Evolutionary conservation across 148 eudicot species (phyloP).

Genomic region (Rhododendron henanense): DNA sequence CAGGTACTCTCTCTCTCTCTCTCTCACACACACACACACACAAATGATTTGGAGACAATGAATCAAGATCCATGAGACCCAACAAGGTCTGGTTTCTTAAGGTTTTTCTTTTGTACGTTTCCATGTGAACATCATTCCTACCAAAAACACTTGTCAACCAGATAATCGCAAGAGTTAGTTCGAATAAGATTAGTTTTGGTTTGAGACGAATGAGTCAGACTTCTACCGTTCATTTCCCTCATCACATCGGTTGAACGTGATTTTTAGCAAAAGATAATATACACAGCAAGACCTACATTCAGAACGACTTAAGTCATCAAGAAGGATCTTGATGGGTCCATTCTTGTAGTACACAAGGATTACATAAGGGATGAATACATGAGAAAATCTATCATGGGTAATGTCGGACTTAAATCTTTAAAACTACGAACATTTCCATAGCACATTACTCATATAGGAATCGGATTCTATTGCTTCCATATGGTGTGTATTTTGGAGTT

Average conservation of each 20-base stretch:
- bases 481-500: not conserved
- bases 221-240: not conserved
- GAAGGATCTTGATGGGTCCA: not conserved
- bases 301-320: not conserved
- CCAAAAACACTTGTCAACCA: not conserved
- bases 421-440: too few species aligned
- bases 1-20: slow-evolving; percentile 39
- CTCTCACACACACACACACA: not conserved
- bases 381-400: not conserved
- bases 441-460: not conserved
- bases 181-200: not conserved
- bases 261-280: not conserved
- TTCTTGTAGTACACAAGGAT: not conserved
- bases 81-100: not conserved
- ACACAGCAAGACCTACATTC: not conserved
- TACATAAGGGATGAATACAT: not conserved
- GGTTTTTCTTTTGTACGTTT: not conserved
- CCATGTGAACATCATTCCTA: not conserved
- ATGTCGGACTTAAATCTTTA: not conserved
- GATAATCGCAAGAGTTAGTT: not conserved
- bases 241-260: not conserved
- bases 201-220: not conserved
- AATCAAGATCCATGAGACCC: not conserved
- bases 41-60: not conserved
- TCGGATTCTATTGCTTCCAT: not conserved